These are phyloP conservation scores for Diaporthe capsici DNA, from an alignment of 2,329 filamentous ascomycete genomes.

Conservation along the genomic window DNA sequence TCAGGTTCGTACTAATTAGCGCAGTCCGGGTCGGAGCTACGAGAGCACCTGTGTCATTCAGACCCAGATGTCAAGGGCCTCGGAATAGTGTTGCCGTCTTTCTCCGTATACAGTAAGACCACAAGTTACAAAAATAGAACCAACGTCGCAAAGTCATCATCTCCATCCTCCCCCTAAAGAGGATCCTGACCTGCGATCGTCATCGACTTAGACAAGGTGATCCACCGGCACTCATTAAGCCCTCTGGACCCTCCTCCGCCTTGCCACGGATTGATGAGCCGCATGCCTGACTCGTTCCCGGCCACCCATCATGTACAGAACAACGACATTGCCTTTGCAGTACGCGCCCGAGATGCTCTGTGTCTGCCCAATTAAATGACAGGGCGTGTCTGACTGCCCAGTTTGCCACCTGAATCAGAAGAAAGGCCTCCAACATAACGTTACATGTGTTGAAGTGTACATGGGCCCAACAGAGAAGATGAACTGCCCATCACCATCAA, in stretches of 20 bases:
- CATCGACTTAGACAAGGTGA: conserved; percentile 9
- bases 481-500: neutral
- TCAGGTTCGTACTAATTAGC: neutral
- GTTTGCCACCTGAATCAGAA: conserved; percentile 1
- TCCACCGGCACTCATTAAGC: conserved; percentile 24
- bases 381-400: neutral
- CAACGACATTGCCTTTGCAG: neutral
- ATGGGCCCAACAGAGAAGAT: neutral
- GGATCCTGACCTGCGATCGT: conserved; percentile 24
- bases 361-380: neutral
- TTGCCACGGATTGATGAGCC: conserved; percentile 5
- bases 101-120: neutral
- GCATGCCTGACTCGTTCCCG: conserved; percentile 13
- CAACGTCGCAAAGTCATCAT: neutral
- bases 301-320: conserved; percentile 6
- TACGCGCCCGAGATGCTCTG: neutral
- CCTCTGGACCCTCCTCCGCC: conserved; percentile 6
- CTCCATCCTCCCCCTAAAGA: conserved; percentile 16
- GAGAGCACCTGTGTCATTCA: neutral
- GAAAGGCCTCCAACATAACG: neutral
- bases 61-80: neutral
- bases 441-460: neutral
- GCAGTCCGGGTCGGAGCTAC: too few relatives aligned
- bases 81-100: neutral
- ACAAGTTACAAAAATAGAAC: conserved; percentile 4